Evolutionary conservation across 805 yeast species (phyloP).

Genomic region (Grigorovia yakushimaensis): DNA sequence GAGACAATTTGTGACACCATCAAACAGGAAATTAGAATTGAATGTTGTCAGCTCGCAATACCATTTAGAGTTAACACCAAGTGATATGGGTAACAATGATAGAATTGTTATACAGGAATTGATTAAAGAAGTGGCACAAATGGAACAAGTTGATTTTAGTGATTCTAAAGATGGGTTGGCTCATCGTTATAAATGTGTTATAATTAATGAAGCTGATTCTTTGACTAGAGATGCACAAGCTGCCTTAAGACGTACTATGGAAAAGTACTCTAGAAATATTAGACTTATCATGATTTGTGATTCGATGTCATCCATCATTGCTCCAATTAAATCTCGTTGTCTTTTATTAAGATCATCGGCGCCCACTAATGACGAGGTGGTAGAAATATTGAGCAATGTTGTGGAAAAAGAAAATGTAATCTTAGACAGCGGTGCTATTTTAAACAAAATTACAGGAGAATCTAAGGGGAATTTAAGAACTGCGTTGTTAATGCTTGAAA

Average conservation of each 20-base stretch:
- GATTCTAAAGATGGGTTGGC: constrained; percentile 33
- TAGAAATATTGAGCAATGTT: constrained; percentile 43
- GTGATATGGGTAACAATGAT: constrained; percentile 94
- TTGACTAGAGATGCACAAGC: constrained; percentile 91
- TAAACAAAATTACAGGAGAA: constrained; percentile 42
- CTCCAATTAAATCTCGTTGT: constrained; percentile 92
- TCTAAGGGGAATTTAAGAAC: constrained; percentile 68
- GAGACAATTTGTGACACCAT: constrained; percentile 65
- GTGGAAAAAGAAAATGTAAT: constrained; percentile 44
- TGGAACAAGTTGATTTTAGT: constrained; percentile 84
- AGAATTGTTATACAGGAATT: constrained; percentile 90
- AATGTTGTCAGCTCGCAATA: constrained; percentile 86
- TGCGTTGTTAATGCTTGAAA: constrained; percentile 71
- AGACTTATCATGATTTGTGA: constrained; percentile 79
- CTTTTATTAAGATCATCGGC: constrained; percentile 79
- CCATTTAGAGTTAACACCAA: constrained; percentile 92
- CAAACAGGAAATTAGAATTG: constrained; percentile 75
- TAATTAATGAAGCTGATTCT: constrained; percentile 87
- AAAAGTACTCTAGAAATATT: constrained; percentile 80
- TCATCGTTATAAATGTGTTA: constrained; percentile 64
- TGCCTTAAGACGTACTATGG: constrained; percentile 92
- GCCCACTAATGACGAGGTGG: constrained; percentile 56
- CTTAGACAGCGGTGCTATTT: constrained; percentile 35
- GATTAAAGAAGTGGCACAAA: constrained; percentile 87
- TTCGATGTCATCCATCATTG: constrained; percentile 82